These are phyloP conservation scores for Russula lepida DNA, from an alignment of 768 basidiomycete genomes.

Conservation along the genomic window DNA sequence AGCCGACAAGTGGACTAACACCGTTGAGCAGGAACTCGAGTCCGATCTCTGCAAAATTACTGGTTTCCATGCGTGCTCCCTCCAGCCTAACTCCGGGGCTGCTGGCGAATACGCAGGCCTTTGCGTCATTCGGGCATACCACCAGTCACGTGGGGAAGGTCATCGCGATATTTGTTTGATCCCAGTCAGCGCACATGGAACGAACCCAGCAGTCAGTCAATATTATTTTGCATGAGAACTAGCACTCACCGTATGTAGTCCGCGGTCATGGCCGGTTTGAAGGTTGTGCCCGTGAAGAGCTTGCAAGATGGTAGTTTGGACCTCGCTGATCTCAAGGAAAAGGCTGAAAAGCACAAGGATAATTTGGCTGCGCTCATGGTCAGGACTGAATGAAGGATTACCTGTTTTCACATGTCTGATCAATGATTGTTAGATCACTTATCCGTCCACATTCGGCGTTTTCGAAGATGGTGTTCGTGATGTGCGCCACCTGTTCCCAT, in stretches of 20 bases:
- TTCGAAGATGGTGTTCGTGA: constrained; percentile 88
- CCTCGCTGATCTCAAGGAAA: constrained; percentile 71
- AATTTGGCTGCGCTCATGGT: constrained; percentile 96
- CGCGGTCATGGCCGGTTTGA: constrained; percentile 94
- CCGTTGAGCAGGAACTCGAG: constrained; percentile 68
- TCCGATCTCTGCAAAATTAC: constrained; percentile 87
- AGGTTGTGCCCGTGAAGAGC: constrained; percentile 93
- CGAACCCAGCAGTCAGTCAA: constrained; percentile 84
- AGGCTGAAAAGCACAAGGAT: constrained; percentile 87
- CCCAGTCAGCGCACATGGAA: constrained; percentile 94
- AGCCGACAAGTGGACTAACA: neutral
- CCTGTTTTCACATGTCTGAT: constrained; percentile 10
- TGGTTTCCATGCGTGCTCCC: constrained; percentile 89
- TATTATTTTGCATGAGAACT: neutral
- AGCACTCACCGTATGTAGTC: constrained; percentile 44
- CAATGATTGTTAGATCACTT: constrained; percentile 63
- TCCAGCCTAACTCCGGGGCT: constrained; percentile 99
- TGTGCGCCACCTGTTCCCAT: constrained; percentile 29
- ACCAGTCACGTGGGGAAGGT: constrained; percentile 76
- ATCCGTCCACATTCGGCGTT: constrained; percentile 96
- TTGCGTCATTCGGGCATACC: constrained; percentile 88
- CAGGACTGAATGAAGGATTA: neutral
- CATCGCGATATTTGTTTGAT: constrained; percentile 90
- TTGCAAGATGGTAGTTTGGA: constrained; percentile 83
- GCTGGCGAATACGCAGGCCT: constrained; percentile 98